These are phyloP conservation scores for Trypanosoma mega DNA, from an alignment of 208 protist species.

Conservation along the genomic window DNA sequence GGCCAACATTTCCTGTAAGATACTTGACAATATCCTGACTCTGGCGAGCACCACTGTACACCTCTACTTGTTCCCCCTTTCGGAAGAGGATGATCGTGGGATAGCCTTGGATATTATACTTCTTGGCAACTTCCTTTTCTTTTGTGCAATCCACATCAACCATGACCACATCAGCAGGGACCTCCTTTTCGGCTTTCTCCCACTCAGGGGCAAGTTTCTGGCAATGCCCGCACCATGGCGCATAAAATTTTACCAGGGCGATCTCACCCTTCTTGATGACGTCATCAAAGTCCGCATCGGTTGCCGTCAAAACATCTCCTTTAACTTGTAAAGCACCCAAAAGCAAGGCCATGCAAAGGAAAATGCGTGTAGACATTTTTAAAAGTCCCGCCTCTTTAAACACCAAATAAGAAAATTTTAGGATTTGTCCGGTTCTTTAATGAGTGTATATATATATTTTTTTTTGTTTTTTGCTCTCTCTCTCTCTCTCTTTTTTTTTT, in stretches of 20 bases:
- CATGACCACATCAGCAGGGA: constrained; percentile 52
- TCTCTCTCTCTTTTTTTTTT: no score
- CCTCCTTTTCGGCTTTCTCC: constrained; percentile 57
- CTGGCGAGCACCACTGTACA: constrained; percentile 69
- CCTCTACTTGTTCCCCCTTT: constrained; percentile 53
- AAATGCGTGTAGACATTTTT: no score
- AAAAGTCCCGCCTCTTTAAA: no score
- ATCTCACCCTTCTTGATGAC: constrained; percentile 44
- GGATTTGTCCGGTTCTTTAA: no score
- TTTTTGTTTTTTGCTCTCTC: no score
- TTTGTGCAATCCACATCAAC: constrained; percentile 85
- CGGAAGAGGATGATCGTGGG: constrained; percentile 86
- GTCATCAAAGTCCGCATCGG: constrained; percentile 63
- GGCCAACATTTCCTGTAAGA: constrained; percentile 54
- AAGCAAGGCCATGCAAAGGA: no score
- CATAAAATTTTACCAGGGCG: constrained; percentile 93
- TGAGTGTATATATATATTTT: no score
- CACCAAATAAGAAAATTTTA: no score
- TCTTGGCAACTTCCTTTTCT: constrained; percentile 50
- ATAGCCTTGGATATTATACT: constrained; percentile 76
- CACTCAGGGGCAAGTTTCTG: constrained; percentile 90
- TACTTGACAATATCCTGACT: constrained; percentile 57
- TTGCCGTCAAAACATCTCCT: constrained; percentile 60
- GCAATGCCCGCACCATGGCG: constrained; percentile 96
- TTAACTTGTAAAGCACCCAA: no score